phyloP scores from a whole-genome alignment of 805 yeast species.

The Candida golubevii region DNA sequence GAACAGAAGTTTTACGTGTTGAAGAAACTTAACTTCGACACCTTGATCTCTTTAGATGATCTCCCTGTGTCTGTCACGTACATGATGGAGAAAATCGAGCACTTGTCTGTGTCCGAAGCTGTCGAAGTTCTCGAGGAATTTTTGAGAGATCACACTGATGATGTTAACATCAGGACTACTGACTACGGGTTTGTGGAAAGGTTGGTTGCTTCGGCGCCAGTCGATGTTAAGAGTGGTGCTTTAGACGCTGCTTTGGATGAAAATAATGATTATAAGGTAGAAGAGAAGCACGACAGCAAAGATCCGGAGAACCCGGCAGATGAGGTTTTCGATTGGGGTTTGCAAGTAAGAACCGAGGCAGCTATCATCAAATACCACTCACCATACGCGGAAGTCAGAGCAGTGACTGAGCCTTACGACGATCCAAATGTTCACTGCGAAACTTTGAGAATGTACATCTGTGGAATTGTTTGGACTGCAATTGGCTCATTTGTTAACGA shows the following conservation, averaged over 20 bases:
- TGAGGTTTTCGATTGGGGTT: constrained; percentile 26
- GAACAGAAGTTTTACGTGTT: constrained; percentile 28
- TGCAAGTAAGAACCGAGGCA: constrained; percentile 36
- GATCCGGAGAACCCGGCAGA: not conserved
- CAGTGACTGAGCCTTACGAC: constrained; percentile 52
- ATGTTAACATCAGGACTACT: not conserved
- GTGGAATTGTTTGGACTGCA: constrained; percentile 47
- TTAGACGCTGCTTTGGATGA: not conserved
- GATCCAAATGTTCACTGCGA: constrained; percentile 47
- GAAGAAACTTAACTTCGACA: constrained; percentile 23
- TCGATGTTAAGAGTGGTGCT: not conserved
- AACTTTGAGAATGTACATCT: constrained; percentile 52
- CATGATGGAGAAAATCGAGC: constrained; percentile 3
- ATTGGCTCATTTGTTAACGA: constrained; percentile 57
- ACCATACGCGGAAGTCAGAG: constrained; percentile 66
- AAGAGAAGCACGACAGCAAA: not conserved
- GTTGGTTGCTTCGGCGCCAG: constrained; percentile 1
- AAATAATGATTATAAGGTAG: constrained; percentile 10
- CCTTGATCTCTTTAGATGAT: constrained; percentile 26
- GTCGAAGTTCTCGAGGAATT: not conserved
- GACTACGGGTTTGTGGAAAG: constrained; percentile 3
- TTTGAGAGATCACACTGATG: constrained; percentile 1
- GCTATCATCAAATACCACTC: constrained; percentile 26
- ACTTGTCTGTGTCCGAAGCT: constrained; percentile 2
- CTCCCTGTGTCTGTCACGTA: constrained; percentile 27